A percentile compares a stretch with the other conserved stretches of the same genome.
Conservation (phyloP, 2,329 filamentous ascomycete genomes). For the Cladobotryum protrusum region DNA sequence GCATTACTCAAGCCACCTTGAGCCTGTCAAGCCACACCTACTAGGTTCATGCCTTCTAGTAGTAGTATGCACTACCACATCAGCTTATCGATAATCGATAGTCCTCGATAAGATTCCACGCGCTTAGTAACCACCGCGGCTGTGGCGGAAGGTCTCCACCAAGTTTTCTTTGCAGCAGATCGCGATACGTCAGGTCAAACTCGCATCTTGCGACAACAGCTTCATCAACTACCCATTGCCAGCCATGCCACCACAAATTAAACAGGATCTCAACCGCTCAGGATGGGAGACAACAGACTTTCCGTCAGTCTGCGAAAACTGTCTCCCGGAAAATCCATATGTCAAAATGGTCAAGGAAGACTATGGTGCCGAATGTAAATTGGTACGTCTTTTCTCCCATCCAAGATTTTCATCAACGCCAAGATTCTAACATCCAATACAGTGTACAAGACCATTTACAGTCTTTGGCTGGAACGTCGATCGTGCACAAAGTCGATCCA, state of each 20-base stretch:
- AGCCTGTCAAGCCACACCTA: no score
- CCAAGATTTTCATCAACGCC: not conserved
- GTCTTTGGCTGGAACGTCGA: constrained; percentile 93
- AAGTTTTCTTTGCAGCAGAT: constrained; percentile 2
- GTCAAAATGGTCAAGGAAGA: constrained; percentile 99
- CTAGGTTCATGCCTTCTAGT: no score
- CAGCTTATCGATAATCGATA: not conserved
- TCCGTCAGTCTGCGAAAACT: constrained; percentile 84
- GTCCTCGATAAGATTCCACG: constrained; percentile 23
- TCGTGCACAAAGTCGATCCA: constrained; percentile 79
- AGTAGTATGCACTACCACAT: no score
- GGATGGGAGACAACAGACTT: constrained; percentile 95
- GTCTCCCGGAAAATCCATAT: constrained; percentile 91
- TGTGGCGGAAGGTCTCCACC: constrained; percentile 4
- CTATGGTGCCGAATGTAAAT: constrained; percentile 78
- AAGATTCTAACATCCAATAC: constrained; percentile 4
- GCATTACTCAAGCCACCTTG: no score
- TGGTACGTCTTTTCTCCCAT: constrained; percentile 29
- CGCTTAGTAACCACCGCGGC: constrained; percentile 7
- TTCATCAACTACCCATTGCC: constrained; percentile 2
- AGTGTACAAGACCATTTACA: constrained; percentile 90
- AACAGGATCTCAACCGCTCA: constrained; percentile 89
- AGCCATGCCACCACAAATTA: constrained; percentile 82
- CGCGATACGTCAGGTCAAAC: not conserved
- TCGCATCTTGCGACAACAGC: not conserved